A percentile compares a stretch with the other conserved stretches of the same genome.
Conservation (phyloP, 176 grass and related monocot species). For the Elymus sibiricus region DNA sequence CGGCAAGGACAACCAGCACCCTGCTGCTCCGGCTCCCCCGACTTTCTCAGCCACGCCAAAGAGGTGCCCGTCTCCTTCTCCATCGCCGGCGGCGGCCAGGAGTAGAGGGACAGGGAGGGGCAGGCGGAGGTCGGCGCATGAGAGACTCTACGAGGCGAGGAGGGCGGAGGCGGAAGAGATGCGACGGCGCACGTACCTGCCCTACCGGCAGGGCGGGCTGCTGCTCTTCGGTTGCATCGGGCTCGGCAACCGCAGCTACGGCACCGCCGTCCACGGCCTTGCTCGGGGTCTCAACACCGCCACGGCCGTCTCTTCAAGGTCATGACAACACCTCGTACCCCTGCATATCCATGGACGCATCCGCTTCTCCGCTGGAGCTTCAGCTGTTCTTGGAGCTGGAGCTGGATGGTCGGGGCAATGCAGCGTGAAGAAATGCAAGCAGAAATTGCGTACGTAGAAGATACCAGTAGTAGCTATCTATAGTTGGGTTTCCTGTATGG, state of each 20-base stretch:
- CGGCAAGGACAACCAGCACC: constrained; percentile 19
- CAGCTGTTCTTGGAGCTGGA: constrained; percentile 13
- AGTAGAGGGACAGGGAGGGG: background rate
- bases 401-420: background rate
- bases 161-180: constrained; percentile 85
- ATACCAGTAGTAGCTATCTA: background rate
- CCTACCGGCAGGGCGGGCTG: constrained; percentile 76
- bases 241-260: constrained; percentile 56
- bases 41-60: background rate
- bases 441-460: constrained; percentile 28
- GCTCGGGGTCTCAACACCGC: constrained; percentile 51
- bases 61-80: constrained; percentile 6
- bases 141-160: constrained; percentile 76
- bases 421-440: background rate
- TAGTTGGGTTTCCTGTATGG: background rate
- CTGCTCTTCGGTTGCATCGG: constrained; percentile 76
- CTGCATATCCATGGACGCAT: background rate
- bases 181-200: constrained; percentile 89
- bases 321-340: constrained; percentile 16
- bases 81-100: background rate
- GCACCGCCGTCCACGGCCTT: constrained; percentile 65
- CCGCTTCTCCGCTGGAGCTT: background rate
- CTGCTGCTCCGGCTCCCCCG: background rate
- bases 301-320: constrained; percentile 57
- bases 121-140: constrained; percentile 60